Evolutionary conservation across 768 basidiomycete genomes (phyloP).

Genomic region (Pleurotus tuoliensis): DNA sequence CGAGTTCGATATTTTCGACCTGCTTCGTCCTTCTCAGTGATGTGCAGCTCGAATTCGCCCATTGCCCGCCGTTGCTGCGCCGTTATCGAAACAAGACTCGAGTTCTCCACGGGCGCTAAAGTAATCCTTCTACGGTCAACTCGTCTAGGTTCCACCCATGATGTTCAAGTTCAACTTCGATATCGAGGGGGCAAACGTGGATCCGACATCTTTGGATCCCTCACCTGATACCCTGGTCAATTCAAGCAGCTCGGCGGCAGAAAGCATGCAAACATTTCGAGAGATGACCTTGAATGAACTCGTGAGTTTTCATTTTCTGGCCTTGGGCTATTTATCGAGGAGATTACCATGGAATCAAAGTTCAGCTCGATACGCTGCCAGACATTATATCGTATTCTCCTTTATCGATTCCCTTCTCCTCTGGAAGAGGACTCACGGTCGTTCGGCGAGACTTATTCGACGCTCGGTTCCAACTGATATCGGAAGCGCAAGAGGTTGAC

Average conservation of each 20-base stretch:
- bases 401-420: conserved; percentile 44
- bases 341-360: conserved; percentile 11
- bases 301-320: conserved; percentile 10
- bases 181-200: conserved; percentile 38
- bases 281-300: conserved; percentile 29
- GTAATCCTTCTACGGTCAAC: too few species aligned
- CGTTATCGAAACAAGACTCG: too few species aligned
- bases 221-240: too few species aligned
- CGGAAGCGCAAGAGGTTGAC: conserved; percentile 37
- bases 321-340: too few species aligned
- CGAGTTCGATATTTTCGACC: conserved; percentile 12
- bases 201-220: not conserved
- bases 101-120: too few species aligned
- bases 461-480: conserved; percentile 90
- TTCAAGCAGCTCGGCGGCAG: too few species aligned
- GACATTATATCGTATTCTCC: conserved; percentile 79
- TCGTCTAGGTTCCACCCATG: not conserved
- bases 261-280: conserved; percentile 15
- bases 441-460: conserved; percentile 89
- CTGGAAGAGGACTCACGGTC: conserved; percentile 36
- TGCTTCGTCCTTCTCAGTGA: conserved; percentile 19
- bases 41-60: not conserved
- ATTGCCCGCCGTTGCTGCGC: not conserved
- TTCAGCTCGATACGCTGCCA: conserved; percentile 68
- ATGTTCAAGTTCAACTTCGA: conserved; percentile 77